These are phyloP conservation scores for Selaginella tamariscina DNA, from an alignment of 75 land plant species.

Conservation along the genomic window DNA sequence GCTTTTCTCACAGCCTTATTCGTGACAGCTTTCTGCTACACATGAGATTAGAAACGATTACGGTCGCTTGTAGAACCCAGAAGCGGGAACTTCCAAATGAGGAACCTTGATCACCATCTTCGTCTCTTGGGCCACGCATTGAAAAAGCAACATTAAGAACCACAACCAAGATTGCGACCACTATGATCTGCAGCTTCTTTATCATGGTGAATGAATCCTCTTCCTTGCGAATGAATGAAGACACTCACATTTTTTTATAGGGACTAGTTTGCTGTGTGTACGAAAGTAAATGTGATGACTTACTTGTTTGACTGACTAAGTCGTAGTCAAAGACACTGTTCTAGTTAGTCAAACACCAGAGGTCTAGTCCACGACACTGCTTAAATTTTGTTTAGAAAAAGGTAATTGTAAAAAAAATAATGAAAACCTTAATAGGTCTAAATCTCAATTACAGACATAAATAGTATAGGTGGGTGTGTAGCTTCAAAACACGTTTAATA, in stretches of 20 bases:
- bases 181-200: conserved; percentile 3
- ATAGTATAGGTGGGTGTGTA: too few relatives aligned
- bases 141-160: conserved; percentile 1
- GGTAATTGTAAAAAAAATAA: too few relatives aligned
- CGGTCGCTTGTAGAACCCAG: conserved; percentile 4
- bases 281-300: conserved; percentile 2
- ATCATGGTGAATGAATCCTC: conserved; percentile 3
- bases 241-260: not conserved
- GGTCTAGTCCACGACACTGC: conserved; percentile 4
- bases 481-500: too few relatives aligned
- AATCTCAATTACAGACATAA: too few relatives aligned
- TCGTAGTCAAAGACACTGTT: conserved; percentile 3
- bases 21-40: conserved; percentile 3
- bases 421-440: too few relatives aligned
- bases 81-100: conserved; percentile 3
- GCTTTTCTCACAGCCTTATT: conserved; percentile 3
- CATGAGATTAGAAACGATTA: conserved; percentile 2
- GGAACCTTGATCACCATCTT: conserved; percentile 3
- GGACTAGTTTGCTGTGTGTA: not conserved
- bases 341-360: conserved; percentile 3
- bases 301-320: conserved; percentile 2
- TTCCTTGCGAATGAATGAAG: conserved; percentile 3
- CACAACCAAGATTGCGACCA: conserved; percentile 3
- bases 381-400: too few relatives aligned
- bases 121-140: conserved; percentile 4